Percentiles rank a stretch among this genome's conserved stretches.
Conservation (phyloP, 495 filamentous ascomycete species). For the Neurospora africana region DNA sequence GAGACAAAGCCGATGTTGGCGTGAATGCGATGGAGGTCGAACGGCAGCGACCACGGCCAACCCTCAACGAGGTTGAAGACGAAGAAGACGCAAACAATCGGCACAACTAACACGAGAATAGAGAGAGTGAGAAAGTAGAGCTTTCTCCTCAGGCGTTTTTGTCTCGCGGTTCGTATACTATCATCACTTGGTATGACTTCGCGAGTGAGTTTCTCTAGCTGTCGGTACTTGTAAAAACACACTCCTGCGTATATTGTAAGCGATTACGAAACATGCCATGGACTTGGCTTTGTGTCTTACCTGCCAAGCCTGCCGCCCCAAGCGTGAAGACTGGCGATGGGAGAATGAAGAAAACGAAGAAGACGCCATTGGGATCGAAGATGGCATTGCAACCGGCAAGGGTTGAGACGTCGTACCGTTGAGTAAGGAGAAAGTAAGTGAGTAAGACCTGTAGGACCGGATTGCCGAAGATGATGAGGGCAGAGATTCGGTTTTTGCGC, state of each 20-base stretch:
- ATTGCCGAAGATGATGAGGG: constrained; percentile 56
- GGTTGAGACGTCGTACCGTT: constrained; percentile 62
- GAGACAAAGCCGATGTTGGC: constrained; percentile 48
- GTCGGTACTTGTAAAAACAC: constrained; percentile 55
- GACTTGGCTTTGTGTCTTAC: constrained; percentile 41
- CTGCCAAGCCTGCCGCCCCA: constrained; percentile 54
- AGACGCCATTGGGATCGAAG: constrained; percentile 61
- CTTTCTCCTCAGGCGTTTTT: constrained; percentile 56
- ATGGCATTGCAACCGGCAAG: constrained; percentile 62
- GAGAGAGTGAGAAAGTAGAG: constrained; percentile 64
- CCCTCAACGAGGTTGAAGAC: constrained; percentile 40
- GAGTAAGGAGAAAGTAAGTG: constrained; percentile 58
- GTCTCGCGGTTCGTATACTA: constrained; percentile 27
- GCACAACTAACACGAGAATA: constrained; percentile 57
- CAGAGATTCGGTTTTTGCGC: constrained; percentile 45
- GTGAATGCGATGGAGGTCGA: constrained; percentile 27
- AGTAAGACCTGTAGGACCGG: constrained; percentile 56
- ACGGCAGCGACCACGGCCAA: constrained; percentile 43
- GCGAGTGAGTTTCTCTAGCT: constrained; percentile 53
- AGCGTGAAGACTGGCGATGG: constrained; percentile 59
- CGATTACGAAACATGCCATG: constrained; percentile 1
- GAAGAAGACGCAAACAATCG: constrained; percentile 51
- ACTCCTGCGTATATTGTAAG: constrained; percentile 37
- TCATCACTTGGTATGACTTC: constrained; percentile 46
- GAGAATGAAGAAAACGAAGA: constrained; percentile 51